Evolutionary conservation across 2,329 filamentous ascomycete species (phyloP), one percentile per base, ranked within the genome.

Genomic region (Cadophora malorum): DNA sequence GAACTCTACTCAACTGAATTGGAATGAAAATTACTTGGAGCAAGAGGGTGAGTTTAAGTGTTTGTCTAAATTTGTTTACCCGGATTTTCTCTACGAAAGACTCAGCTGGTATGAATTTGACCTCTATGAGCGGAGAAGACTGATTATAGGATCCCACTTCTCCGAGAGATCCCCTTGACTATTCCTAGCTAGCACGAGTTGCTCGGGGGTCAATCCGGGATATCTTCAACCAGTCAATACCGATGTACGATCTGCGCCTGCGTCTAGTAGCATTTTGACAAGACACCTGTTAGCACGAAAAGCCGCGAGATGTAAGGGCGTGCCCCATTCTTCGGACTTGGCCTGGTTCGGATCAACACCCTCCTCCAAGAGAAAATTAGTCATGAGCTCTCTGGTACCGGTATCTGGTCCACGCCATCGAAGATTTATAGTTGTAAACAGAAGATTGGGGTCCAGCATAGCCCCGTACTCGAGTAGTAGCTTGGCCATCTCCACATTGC

Each of bases 261-360:
- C 52, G n/a, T 56, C 52, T 16, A 58, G n/a, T 7, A 38, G 31
- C 53, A 58, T 58, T 58, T 58, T 58, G 19, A 58, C 31, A 38
- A 58, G 38, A 35, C 38, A 19, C 7, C 8, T 1, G 19, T 58
- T 21, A 12, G 16, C 53, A 4, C 10, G 6, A 6, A 58, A 58
- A 14, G 19, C 53, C 7, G 53, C 53, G 38, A 58, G 53, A 31
- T 58, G 53, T 19, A 58, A 23, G 6, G 31, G 53, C 1, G 28
- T 58, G 9, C 53, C 53, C 53, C 52, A 55, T 9, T 19, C 5
- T 33, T 55, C 52, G 6, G 52, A 55, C 12, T 9, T 3, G n/a
- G 28, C 52, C 33, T 55, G 52, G 16, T 55, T 55, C 14, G 52
- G 52, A 19, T 55, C 14, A 33, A 33, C 25, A n/a, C 52, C 52